Evolutionary conservation across 805 yeast species (phyloP).

Genomic region (Cyberlindnera mycetangii): DNA sequence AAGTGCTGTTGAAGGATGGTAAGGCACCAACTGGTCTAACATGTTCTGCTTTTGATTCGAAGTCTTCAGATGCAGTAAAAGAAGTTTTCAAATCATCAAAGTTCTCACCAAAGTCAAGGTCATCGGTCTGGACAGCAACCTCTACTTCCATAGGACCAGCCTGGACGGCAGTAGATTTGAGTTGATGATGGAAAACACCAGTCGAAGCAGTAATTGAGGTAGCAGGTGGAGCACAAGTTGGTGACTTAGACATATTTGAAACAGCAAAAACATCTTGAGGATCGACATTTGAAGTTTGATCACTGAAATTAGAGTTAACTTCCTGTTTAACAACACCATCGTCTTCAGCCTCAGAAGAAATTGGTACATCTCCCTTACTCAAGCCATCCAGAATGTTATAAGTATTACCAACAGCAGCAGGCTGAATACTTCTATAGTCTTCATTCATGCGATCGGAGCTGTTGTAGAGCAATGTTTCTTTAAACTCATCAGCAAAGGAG

Average conservation of each 20-base stretch:
- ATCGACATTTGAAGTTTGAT: neutral
- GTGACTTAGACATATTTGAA: conserved; percentile 3
- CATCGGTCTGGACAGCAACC: conserved; percentile 13
- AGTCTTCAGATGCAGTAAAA: neutral
- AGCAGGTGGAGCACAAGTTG: conserved; percentile 1
- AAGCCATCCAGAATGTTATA: conserved; percentile 4
- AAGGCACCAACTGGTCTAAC: conserved; percentile 9
- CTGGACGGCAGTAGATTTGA: conserved; percentile 1
- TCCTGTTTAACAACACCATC: neutral
- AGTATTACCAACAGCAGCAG: neutral
- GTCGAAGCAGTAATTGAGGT: neutral
- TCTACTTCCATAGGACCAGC: conserved; percentile 4
- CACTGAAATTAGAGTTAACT: neutral
- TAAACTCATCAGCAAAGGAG: conserved; percentile 22
- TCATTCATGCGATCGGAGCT: conserved; percentile 17
- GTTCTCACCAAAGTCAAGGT: conserved; percentile 8
- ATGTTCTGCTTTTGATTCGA: neutral
- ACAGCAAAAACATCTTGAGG: neutral
- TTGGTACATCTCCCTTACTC: neutral
- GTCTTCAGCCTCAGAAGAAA: neutral
- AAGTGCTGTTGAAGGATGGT: conserved; percentile 23
- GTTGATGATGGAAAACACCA: neutral
- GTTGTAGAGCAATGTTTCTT: conserved; percentile 17
- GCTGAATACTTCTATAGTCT: conserved; percentile 8
- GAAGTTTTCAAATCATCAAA: neutral